Percentiles rank a stretch among this genome's conserved stretches.
Evolutionary conservation across 2,329 filamentous ascomycete genomes (phyloP).

Genomic region (Colletotrichum euphorbiae): DNA sequence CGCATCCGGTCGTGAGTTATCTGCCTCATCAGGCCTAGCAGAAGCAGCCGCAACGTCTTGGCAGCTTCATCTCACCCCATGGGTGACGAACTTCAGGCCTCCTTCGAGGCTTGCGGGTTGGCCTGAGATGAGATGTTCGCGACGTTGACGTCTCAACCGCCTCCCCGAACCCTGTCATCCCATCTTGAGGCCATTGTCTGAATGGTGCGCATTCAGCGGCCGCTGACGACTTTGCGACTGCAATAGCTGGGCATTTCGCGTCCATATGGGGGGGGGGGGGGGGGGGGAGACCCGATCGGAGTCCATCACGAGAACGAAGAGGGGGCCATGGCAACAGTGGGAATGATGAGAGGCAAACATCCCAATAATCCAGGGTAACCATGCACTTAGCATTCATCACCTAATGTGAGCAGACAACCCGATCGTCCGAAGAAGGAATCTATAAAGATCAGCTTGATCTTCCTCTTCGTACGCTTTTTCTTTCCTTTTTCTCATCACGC

Average conservation of each 20-base stretch:
- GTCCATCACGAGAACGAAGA: slow-evolving; percentile 22
- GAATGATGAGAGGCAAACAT: slow-evolving; percentile 23
- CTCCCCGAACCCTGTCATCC: slow-evolving; percentile 26
- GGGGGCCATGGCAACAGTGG: neutral
- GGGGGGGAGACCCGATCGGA: neutral
- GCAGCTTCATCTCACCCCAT: slow-evolving; percentile 38
- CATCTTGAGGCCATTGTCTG: slow-evolving; percentile 18
- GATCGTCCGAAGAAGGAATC: slow-evolving; percentile 25
- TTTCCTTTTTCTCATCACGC: slow-evolving; percentile 31
- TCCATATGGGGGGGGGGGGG: neutral
- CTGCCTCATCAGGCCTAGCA: slow-evolving; percentile 24
- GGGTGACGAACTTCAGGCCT: slow-evolving; percentile 19
- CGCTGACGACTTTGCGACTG: neutral
- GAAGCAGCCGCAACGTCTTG: slow-evolving; percentile 36
- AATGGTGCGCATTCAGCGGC: neutral
- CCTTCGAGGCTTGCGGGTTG: slow-evolving; percentile 2
- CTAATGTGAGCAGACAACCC: slow-evolving; percentile 12
- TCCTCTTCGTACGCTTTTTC: slow-evolving; percentile 3
- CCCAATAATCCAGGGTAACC: slow-evolving; percentile 4
- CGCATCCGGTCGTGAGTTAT: slow-evolving; percentile 17
- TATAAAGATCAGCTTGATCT: slow-evolving; percentile 39
- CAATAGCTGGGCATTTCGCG: slow-evolving; percentile 6
- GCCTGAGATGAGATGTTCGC: neutral
- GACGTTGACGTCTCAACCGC: slow-evolving; percentile 27
- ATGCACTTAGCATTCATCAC: slow-evolving; percentile 6